These are phyloP conservation scores for Erysimum cheiri DNA, from an alignment of 441 rosid genomes.

Conservation along the genomic window DNA sequence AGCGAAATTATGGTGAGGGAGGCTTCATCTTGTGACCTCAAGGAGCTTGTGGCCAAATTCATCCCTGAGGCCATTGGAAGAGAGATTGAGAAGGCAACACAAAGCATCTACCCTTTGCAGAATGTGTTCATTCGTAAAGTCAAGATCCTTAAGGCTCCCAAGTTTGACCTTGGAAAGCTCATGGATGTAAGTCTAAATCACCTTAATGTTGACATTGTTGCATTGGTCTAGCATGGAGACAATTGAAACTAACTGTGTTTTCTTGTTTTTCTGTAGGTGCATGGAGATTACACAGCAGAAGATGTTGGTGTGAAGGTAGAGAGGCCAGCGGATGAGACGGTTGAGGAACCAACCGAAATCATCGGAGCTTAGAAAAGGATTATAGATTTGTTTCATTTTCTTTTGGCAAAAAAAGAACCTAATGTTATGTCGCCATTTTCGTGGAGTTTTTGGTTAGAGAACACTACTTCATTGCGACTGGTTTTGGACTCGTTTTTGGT, in stretches of 20 bases:
- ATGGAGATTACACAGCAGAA: slow-evolving; percentile 78
- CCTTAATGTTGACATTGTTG: background rate
- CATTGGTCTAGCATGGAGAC: background rate
- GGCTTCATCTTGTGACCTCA: slow-evolving; percentile 76
- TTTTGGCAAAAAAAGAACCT: slow-evolving; percentile 3
- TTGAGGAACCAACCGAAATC: slow-evolving; percentile 60
- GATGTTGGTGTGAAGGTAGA: slow-evolving; percentile 88
- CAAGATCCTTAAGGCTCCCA: slow-evolving; percentile 84
- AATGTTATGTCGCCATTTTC: slow-evolving; percentile 28
- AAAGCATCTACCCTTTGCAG: slow-evolving; percentile 71
- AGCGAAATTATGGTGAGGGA: slow-evolving; percentile 72
- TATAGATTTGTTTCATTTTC: slow-evolving; percentile 26
- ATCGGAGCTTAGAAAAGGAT: slow-evolving; percentile 58
- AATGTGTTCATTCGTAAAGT: slow-evolving; percentile 83
- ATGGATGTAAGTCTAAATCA: slow-evolving; percentile 57
- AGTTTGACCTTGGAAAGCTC: slow-evolving; percentile 87
- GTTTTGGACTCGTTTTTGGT: slow-evolving; percentile 38
- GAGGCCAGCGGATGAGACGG: slow-evolving; percentile 82
- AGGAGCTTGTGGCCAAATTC: slow-evolving; percentile 70
- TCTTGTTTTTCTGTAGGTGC: slow-evolving; percentile 55
- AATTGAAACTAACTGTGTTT: background rate
- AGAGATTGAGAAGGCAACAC: slow-evolving; percentile 80
- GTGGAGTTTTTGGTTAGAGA: slow-evolving; percentile 13
- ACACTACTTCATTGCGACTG: background rate
- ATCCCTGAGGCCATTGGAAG: slow-evolving; percentile 75